phyloP scores from a whole-genome alignment of 345 rosid genomes.

The Gossypioides kirkii region DNA sequence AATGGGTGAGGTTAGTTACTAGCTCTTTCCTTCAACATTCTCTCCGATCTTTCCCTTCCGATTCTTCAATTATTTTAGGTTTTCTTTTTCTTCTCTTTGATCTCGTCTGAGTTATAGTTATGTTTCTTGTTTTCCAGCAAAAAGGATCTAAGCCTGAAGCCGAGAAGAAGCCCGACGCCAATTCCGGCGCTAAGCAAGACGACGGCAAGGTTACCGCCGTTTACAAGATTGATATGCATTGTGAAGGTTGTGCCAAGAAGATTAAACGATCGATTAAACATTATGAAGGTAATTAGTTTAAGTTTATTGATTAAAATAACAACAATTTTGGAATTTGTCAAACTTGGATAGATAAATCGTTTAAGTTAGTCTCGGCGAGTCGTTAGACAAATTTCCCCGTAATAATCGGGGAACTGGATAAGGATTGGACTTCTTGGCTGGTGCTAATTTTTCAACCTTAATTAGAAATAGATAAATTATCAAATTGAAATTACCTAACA shows the following conservation, averaged over 20 bases:
- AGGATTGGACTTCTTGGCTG: neutral
- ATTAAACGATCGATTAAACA: constrained; percentile 39
- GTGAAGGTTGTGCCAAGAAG: constrained; percentile 88
- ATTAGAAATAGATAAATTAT: neutral
- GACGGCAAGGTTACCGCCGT: constrained; percentile 42
- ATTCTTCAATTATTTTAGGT: neutral
- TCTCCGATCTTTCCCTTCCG: neutral
- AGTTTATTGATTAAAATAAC: neutral
- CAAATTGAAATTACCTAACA: neutral
- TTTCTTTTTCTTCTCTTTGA: neutral
- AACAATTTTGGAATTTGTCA: neutral
- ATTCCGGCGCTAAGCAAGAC: constrained; percentile 37
- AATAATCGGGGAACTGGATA: neutral
- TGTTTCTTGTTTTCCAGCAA: constrained; percentile 22
- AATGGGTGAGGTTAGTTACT: constrained; percentile 55
- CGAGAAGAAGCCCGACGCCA: constrained; percentile 43
- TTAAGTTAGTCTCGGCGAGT: neutral
- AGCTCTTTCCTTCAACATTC: neutral
- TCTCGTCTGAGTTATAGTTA: neutral
- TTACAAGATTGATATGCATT: constrained; percentile 74
- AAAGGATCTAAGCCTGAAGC: constrained; percentile 40
- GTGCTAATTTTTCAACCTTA: neutral
- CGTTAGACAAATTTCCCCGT: neutral
- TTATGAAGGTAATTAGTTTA: constrained; percentile 40
- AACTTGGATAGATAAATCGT: neutral